phyloP scores from a whole-genome alignment of 1,284 basidiomycete genomes.

The Ceratobasidium sp. region DNA sequence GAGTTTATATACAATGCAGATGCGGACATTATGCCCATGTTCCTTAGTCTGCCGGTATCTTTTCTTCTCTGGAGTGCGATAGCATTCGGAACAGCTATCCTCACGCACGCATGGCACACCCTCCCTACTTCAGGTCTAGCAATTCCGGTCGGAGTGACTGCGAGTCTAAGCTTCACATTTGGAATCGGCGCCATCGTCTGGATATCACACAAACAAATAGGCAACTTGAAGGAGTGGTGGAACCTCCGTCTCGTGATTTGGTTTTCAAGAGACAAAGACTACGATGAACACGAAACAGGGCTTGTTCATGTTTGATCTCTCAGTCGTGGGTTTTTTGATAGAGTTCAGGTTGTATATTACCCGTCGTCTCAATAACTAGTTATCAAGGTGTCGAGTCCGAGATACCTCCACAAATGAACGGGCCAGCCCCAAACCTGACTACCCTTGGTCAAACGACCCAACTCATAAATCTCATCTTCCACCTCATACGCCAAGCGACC shows the following conservation, averaged over 20 bases:
- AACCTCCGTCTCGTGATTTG: background rate
- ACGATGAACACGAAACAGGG: background rate
- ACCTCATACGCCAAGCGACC: too few relatives aligned
- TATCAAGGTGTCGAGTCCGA: too few relatives aligned
- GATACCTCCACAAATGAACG: too few relatives aligned
- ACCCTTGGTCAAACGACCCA: too few relatives aligned
- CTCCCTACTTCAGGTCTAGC: constrained; percentile 9
- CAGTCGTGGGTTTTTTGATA: background rate
- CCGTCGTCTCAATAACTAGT: background rate
- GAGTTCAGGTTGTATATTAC: background rate
- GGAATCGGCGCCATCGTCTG: constrained; percentile 18
- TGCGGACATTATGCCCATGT: constrained; percentile 39
- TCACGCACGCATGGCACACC: constrained; percentile 38
- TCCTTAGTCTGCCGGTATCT: constrained; percentile 39
- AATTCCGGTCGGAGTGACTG: constrained; percentile 35
- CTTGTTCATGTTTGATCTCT: constrained; percentile 7
- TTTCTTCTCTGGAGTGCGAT: constrained; percentile 40
- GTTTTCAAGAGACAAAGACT: background rate
- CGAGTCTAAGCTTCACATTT: constrained; percentile 15
- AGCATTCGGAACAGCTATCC: constrained; percentile 34
- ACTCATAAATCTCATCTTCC: too few relatives aligned
- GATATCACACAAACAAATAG: constrained; percentile 29
- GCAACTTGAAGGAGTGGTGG: constrained; percentile 10
- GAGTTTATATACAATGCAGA: constrained; percentile 41
- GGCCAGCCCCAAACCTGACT: too few relatives aligned